These are phyloP conservation scores for Penicillium sp. DNA, from an alignment of 2,329 filamentous ascomycete genomes.

Conservation along the genomic window DNA sequence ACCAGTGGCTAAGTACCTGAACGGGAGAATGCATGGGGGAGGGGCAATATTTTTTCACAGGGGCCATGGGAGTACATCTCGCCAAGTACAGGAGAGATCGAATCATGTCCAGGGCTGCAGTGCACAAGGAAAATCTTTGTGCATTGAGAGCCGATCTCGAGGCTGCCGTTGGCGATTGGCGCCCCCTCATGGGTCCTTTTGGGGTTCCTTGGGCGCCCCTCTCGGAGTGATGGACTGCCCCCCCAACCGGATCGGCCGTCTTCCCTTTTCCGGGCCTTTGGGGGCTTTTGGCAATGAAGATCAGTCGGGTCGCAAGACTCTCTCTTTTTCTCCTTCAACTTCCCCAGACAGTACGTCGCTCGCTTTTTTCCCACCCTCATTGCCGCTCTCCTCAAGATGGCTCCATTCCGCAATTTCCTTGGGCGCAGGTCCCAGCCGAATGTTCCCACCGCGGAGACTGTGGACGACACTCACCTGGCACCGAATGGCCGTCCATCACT, in stretches of 20 bases:
- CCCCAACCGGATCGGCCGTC: not conserved
- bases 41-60: too few relatives aligned
- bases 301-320: not conserved
- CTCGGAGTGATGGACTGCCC: too few relatives aligned
- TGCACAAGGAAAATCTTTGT: not conserved
- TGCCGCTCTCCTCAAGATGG: slow-evolving; percentile 44
- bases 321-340: not conserved
- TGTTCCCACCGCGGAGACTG: slow-evolving; percentile 31
- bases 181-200: too few relatives aligned
- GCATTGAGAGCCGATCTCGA: too few relatives aligned
- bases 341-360: not conserved
- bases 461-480: slow-evolving; percentile 52
- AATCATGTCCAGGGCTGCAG: not conserved
- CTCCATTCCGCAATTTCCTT: slow-evolving; percentile 66
- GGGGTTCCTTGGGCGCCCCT: too few relatives aligned
- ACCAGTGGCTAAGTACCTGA: too few relatives aligned
- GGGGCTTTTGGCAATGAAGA: not conserved
- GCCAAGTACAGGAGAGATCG: too few relatives aligned
- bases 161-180: too few relatives aligned
- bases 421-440: slow-evolving; percentile 51
- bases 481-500: slow-evolving; percentile 41
- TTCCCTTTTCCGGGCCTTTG: not conserved
- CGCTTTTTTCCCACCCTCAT: not conserved
- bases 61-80: too few relatives aligned
- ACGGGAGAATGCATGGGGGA: too few relatives aligned